Base-by-base conservation (phyloP, 352 stramenopile genomes). In the Phytophthora europaea region DNA sequence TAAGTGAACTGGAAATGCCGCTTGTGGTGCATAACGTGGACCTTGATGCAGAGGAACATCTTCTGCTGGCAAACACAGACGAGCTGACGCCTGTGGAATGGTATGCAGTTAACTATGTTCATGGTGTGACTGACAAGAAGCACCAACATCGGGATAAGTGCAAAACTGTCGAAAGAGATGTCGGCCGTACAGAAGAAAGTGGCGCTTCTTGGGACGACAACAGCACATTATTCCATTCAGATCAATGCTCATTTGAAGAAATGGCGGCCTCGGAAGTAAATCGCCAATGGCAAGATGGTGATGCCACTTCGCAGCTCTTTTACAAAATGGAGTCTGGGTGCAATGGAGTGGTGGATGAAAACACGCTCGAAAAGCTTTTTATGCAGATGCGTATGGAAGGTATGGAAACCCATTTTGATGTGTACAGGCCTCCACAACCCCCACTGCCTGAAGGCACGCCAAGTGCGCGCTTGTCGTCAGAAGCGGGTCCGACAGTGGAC, bases 81-180 rank as follows among this genome's bases (percentile, higher is more conserved):
- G 90, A 96, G 26, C 69, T 96, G 13, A 93, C 80, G 20, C 88
- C 88, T 18, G 86, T 96, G 47, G 89, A 96, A 72, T 96, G 89
- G 89, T 95, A 94, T 51, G 88, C 89, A 1, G 89, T 96, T 20
- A 90, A 93, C 57, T 94, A 86, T 43, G 80, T 96, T 0, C 81
- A 95, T 28, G 69, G 61, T 2, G 69, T 86, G 15, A 92, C 80
- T n/a, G 81, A 93, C 26, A 87, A 89, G 38, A 91, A 92, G 61
- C 79, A 79, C 6, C 70, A 64, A 50, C 40, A 65, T 13, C 50
- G 16, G 43, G 47, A 55, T 15, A 63, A 77, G 38, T n/a, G 31
- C 15, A 75, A 70, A 20, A 52, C 38, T 26, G 61, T 75, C 23
- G 72, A 70, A 60, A 59, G 58, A 45, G 62, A 65, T 7, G 36